Conservation (phyloP, 148 eudicot genomes). For the Linanthus parryae region DNA sequence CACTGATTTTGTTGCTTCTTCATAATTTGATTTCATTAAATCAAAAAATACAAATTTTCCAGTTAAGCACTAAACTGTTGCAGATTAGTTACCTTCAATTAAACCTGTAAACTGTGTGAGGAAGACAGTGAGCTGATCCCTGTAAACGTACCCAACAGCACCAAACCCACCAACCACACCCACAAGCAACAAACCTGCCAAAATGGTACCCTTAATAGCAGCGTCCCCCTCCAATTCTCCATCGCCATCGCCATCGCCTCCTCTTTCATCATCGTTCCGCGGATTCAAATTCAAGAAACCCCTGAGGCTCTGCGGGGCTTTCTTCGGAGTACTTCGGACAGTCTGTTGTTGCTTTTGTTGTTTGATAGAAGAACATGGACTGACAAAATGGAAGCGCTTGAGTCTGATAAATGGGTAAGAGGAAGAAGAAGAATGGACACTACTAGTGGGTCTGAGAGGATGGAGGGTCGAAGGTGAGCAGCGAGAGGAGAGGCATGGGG, state of each 20-base stretch:
- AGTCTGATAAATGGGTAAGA: slow-evolving; percentile 21
- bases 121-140: slow-evolving; percentile 76
- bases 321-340: slow-evolving; percentile 32
- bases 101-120: slow-evolving; percentile 70
- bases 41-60: no score
- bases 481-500: slow-evolving; percentile 18
- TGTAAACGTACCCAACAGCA: slow-evolving; percentile 68
- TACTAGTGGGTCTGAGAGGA: slow-evolving; percentile 9
- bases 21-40: no score
- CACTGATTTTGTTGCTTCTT: no score
- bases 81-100: slow-evolving; percentile 67
- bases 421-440: slow-evolving; percentile 12
- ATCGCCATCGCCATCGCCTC: slow-evolving; percentile 11
- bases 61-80: no score
- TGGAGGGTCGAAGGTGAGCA: slow-evolving; percentile 15
- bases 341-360: slow-evolving; percentile 18
- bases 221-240: slow-evolving; percentile 29
- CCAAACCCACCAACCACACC: slow-evolving; percentile 92
- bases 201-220: slow-evolving; percentile 73
- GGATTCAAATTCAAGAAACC: slow-evolving; percentile 46
- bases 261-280: slow-evolving; percentile 21
- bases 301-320: slow-evolving; percentile 35
- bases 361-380: slow-evolving; percentile 60
- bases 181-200: slow-evolving; percentile 80
- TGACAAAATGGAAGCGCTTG: slow-evolving; percentile 44